Evolutionary conservation across 139 green algal species (phyloP).

Genomic region (Micractinium conductrix): DNA sequence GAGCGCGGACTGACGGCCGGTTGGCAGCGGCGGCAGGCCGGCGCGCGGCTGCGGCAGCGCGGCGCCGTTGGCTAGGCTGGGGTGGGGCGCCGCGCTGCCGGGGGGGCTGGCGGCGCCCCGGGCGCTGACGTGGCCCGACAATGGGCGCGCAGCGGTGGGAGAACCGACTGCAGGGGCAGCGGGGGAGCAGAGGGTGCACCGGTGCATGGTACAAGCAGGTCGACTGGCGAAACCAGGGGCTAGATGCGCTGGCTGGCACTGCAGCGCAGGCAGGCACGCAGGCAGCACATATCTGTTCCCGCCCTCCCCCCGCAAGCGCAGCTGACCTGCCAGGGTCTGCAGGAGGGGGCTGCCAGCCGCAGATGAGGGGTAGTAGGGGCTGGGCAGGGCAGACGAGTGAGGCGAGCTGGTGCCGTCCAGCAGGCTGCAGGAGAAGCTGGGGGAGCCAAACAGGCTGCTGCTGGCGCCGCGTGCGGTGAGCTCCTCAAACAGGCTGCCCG

Average conservation of each 20-base stretch:
- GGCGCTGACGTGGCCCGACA: neutral
- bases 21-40: slow-evolving; percentile 22
- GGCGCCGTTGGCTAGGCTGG: neutral
- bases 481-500: neutral
- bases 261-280: no score
- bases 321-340: neutral
- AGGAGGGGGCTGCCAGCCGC: neutral
- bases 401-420: neutral
- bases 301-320: neutral
- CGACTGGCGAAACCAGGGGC: no score
- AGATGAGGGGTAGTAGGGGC: neutral
- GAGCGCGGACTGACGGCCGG: neutral
- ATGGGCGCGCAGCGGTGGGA: neutral
- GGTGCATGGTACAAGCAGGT: no score
- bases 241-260: no score
- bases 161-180: neutral
- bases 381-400: neutral
- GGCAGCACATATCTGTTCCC: no score
- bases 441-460: slow-evolving; percentile 24
- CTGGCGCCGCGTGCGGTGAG: neutral
- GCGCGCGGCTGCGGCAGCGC: neutral
- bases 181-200: no score
- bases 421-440: neutral
- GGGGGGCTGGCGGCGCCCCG: neutral
- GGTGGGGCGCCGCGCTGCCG: neutral